Conservation (phyloP, 2,329 filamentous ascomycete genomes). For the Epichloe uncinata region DNA sequence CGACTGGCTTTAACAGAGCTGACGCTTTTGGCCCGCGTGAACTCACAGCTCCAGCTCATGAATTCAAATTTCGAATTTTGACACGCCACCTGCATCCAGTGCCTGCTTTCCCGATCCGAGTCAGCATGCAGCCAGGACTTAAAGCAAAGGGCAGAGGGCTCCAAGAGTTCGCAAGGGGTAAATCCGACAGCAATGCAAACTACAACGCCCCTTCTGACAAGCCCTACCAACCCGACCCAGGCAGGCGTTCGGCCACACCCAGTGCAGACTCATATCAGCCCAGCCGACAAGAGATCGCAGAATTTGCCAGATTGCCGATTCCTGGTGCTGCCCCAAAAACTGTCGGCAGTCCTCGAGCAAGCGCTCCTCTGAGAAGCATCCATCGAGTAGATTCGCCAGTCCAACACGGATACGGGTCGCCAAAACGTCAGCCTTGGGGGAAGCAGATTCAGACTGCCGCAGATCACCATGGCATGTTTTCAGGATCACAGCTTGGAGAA, state of each 20-base stretch:
- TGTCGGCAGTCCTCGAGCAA: conserved; percentile 1
- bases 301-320: conserved; percentile 23
- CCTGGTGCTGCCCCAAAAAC: conserved; percentile 15
- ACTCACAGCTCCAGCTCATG: not conserved
- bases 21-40: not conserved
- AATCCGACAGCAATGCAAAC: conserved; percentile 12
- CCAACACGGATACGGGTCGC: conserved; percentile 3
- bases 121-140: conserved; percentile 17
- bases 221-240: conserved; percentile 7
- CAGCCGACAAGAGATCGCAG: conserved; percentile 17
- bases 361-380: conserved; percentile 7
- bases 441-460: not conserved
- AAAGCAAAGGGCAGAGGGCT: conserved; percentile 21
- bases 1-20: not conserved
- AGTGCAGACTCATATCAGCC: conserved; percentile 7
- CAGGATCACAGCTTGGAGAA: conserved; percentile 25
- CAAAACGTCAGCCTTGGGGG: conserved; percentile 8
- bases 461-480: conserved; percentile 17
- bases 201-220: conserved; percentile 10
- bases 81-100: not conserved
- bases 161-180: conserved; percentile 17
- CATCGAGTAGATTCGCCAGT: conserved; percentile 12
- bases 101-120: not conserved
- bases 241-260: conserved; percentile 11
- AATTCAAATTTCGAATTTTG: not conserved